Conservation (phyloP, 441 rosid species). For the Pelargonium citronellum region DNA sequence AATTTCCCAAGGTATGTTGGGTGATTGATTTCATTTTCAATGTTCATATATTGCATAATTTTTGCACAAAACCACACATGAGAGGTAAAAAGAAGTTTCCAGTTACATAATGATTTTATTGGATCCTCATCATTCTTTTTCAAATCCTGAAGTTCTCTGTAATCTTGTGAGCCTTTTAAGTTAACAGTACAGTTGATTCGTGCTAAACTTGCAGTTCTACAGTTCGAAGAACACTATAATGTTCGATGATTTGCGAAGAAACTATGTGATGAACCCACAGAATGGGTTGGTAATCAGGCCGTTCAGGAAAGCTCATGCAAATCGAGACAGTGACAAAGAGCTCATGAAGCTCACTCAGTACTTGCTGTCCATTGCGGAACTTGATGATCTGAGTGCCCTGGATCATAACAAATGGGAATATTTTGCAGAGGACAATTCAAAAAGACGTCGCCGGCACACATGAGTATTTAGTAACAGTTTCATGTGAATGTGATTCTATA, state of each 20-base stretch:
- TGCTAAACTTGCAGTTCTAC: conserved; percentile 55
- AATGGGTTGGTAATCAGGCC: conserved; percentile 83
- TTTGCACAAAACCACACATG: too few relatives aligned
- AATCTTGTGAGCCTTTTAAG: not conserved
- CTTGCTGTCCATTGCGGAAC: conserved; percentile 80
- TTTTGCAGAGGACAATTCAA: conserved; percentile 47
- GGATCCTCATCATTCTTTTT: too few relatives aligned
- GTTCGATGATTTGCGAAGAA: conserved; percentile 86
- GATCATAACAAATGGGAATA: conserved; percentile 76
- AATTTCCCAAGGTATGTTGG: conserved; percentile 61
- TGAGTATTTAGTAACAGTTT: conserved; percentile 19
- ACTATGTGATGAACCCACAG: conserved; percentile 92
- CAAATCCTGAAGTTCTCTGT: too few relatives aligned
- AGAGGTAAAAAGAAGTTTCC: too few relatives aligned
- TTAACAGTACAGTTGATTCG: conserved; percentile 14
- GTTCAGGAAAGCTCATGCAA: conserved; percentile 81
- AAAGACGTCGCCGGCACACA: conserved; percentile 59
- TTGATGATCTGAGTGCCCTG: conserved; percentile 59
- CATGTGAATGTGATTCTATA: too few relatives aligned
- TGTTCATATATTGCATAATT: too few relatives aligned
- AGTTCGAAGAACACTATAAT: conserved; percentile 77
- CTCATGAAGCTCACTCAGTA: conserved; percentile 77
- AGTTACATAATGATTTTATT: too few relatives aligned
- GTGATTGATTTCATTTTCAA: not conserved
- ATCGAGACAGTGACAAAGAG: conserved; percentile 79